Conservation (phyloP, 345 rosid genomes). For the Salix dunnii region DNA sequence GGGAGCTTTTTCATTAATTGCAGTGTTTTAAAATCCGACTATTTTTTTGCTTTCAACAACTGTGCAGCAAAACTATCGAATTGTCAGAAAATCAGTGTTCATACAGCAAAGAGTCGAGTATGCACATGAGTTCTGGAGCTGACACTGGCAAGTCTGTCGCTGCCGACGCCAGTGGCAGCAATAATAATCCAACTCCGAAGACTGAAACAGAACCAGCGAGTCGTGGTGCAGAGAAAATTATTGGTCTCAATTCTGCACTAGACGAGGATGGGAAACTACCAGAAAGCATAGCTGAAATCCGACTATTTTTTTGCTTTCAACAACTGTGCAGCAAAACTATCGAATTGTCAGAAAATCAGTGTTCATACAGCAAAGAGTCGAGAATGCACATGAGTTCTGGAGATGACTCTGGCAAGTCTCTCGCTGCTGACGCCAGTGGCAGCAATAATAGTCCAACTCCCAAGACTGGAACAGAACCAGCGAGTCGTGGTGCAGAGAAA, state of each 20-base stretch:
- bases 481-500: conserved; percentile 34
- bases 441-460: conserved; percentile 1
- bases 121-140: conserved; percentile 44
- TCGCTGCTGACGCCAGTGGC: not conserved
- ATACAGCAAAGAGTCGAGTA: not conserved
- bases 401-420: conserved; percentile 25
- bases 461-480: conserved; percentile 44
- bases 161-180: not conserved
- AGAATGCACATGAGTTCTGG: conserved; percentile 40
- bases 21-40: not conserved
- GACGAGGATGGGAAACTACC: conserved; percentile 44
- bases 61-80: not conserved
- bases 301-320: not conserved
- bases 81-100: not conserved
- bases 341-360: not conserved
- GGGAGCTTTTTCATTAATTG: not conserved
- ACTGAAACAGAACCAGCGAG: conserved; percentile 45
- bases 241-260: conserved; percentile 32
- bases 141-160: conserved; percentile 20
- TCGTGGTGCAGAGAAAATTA: conserved; percentile 31
- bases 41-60: not conserved
- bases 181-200: conserved; percentile 16
- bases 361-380: not conserved
- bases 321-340: not conserved
- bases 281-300: conserved; percentile 34